Base-by-base conservation (phyloP, 2,329 filamentous ascomycete genomes). In the Graphilbum sp. region DNA sequence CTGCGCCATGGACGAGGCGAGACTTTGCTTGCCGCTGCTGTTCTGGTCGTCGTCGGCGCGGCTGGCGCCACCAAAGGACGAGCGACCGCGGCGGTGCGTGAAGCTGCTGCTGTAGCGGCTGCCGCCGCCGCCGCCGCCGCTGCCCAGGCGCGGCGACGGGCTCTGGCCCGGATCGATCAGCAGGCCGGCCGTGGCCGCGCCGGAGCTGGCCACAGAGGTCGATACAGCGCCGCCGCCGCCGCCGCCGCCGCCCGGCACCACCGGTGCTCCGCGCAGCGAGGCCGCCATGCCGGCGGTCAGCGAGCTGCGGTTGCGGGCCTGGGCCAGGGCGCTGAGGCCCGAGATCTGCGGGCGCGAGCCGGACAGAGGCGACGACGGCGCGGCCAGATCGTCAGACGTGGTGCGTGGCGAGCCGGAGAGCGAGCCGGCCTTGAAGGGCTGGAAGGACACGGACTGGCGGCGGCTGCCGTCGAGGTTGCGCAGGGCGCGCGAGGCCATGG, bases 391-490 rank as follows among this genome's bases (percentile, higher is more conserved):
- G 13, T 58, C 54, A 12, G 72, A 52, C 7, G 62, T 53, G 11
- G 62, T 54, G 23, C 67, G 61, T 0, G 87, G 88, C 5, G 87
- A 95, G 4, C 82, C 85, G 2, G 87, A 93, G n/a, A 96, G 64
- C 2, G 88, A 92, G 11, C 88, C 88, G 13, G 87, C 84, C 58
- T 98, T 98, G 64, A 98, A 98, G 0, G 88, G 87, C 49, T 92
- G 84, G 50, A 95, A 94, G 1, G 84, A 92, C 18, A 94, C 73
- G 0, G 85, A 95, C 7, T 82, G 78, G 38, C 85, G 74, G 48
- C 86, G 72, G 38, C 67, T 67, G 18, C 61, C 63, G 32, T 81
- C 73, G 31, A 62, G 57, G 13, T 57, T 59, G 36, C 64, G 63
- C 31, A 63, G 43, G 49, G 30, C 24, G 43, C 25, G 12, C 54